Percentiles rank a stretch among this genome's conserved stretches.
These are phyloP conservation scores for Plenodomus lindquistii DNA, from an alignment of 2,329 filamentous ascomycete species.

Conservation along the genomic window DNA sequence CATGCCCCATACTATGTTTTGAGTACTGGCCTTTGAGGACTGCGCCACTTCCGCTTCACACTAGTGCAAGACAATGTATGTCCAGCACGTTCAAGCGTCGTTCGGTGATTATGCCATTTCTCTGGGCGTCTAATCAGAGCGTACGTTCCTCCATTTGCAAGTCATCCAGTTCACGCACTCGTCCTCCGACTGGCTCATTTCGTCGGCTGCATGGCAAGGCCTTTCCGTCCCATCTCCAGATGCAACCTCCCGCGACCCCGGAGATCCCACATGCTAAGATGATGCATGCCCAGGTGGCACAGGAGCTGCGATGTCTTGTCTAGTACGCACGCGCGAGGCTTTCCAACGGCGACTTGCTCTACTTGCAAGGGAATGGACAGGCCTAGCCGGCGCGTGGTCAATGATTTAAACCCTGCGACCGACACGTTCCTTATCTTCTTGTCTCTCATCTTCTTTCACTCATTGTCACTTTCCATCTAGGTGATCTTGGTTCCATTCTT, in stretches of 20 bases:
- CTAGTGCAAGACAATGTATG: background rate
- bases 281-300: constrained; percentile 18
- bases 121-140: constrained; percentile 6
- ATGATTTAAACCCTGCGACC: constrained; percentile 15
- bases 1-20: background rate
- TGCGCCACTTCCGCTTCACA: background rate
- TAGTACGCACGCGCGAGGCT: constrained; percentile 18
- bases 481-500: constrained; percentile 29
- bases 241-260: constrained; percentile 3
- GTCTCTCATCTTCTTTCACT: constrained; percentile 13
- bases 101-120: constrained; percentile 10
- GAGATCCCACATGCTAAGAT: constrained; percentile 20
- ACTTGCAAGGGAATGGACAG: background rate
- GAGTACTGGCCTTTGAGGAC: background rate
- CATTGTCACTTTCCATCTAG: constrained; percentile 31
- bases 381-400: constrained; percentile 15
- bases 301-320: constrained; percentile 23
- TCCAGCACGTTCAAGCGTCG: constrained; percentile 1
- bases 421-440: constrained; percentile 6
- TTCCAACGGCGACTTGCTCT: constrained; percentile 4
- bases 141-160: constrained; percentile 12
- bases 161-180: constrained; percentile 7
- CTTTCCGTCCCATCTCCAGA: constrained; percentile 6
- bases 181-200: constrained; percentile 26
- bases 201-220: constrained; percentile 8